phyloP scores from a whole-genome alignment of 1,284 basidiomycete species.

The Malassezia yamatoensis region DNA sequence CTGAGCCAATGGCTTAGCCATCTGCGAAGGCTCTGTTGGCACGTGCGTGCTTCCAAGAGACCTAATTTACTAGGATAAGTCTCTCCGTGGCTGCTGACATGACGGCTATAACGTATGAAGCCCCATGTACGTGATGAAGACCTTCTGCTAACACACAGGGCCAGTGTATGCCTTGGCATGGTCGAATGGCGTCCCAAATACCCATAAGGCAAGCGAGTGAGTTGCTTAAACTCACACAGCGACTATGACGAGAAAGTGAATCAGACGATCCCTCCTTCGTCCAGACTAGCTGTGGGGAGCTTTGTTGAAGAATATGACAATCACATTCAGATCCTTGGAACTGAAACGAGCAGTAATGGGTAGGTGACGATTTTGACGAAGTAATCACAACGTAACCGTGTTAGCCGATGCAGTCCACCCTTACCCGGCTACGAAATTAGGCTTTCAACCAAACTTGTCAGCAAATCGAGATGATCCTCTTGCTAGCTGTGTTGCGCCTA shows the following conservation, averaged over 20 bases:
- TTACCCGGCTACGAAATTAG: slow-evolving; percentile 44
- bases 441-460: slow-evolving; percentile 41
- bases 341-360: slow-evolving; percentile 22
- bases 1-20: slow-evolving; percentile 10
- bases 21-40: neutral
- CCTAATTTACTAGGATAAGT: slow-evolving; percentile 16
- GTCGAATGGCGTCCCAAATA: slow-evolving; percentile 25
- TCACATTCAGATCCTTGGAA: slow-evolving; percentile 42
- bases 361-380: slow-evolving; percentile 1
- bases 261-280: slow-evolving; percentile 23
- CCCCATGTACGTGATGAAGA: slow-evolving; percentile 19
- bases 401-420: slow-evolving; percentile 44
- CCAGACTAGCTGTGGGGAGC: slow-evolving; percentile 40
- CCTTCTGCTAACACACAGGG: slow-evolving; percentile 16
- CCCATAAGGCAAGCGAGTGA: slow-evolving; percentile 21
- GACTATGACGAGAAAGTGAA: neutral
- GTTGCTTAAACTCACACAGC: neutral
- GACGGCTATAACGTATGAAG: slow-evolving; percentile 23
- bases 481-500: neutral
- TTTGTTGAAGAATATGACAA: slow-evolving; percentile 46
- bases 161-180: slow-evolving; percentile 39
- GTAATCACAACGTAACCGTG: slow-evolving; percentile 20
- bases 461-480: neutral
- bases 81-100: neutral
- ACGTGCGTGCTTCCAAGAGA: slow-evolving; percentile 5